Evolutionary conservation across 2,329 filamentous ascomycete species (phyloP), one percentile per base, ranked within the genome.

Genomic region (Trichoderma simmonsii): DNA sequence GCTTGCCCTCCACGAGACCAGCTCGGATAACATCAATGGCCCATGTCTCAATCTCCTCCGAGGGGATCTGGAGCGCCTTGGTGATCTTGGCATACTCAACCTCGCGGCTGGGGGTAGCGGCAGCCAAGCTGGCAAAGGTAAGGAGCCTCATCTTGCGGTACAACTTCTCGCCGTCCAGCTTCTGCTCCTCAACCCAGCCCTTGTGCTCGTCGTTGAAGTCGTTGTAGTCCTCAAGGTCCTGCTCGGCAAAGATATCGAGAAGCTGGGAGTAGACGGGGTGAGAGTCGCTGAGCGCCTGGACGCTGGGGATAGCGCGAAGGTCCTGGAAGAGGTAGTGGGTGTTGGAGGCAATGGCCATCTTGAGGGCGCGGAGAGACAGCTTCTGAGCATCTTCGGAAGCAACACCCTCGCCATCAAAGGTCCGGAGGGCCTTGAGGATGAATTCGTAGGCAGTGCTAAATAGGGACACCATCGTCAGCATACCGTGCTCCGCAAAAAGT

Each of bases 11-110:
- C 67, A 99, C 93, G 48, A 99, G 90, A 39, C 95, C 94, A 62
- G 95, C 94, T 76, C 96, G 93, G 84, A 99, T 98, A 77, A 97
- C 95, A 82, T 99, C 96, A 79, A 99, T 99, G 76, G 97, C 94
- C 96, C 96, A 99, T 88, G 95, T 92, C 87, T 99, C 96, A 56
- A 98, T 94, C 75, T 98, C 94, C 75, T 93, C 91, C 61, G 85
- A 80, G 60, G 93, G 90, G 71, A 99, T 91, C 83, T 96, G 92
- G 61, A 99, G 90, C 6, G 94, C 92, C 80, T 92, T 92, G 75
- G 92, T 89, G 80, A 99, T 98, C 79, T 89, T 89, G 76, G 88
- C 87, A 84, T 99, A 99, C 73, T 95, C 92, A 68, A 99, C 92
- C 79, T 96, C 94, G 79, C 95, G 93, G 78, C 90, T 93, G 73